phyloP scores from a whole-genome alignment of 352 stramenopile species.

The Pythium chondricola region DNA sequence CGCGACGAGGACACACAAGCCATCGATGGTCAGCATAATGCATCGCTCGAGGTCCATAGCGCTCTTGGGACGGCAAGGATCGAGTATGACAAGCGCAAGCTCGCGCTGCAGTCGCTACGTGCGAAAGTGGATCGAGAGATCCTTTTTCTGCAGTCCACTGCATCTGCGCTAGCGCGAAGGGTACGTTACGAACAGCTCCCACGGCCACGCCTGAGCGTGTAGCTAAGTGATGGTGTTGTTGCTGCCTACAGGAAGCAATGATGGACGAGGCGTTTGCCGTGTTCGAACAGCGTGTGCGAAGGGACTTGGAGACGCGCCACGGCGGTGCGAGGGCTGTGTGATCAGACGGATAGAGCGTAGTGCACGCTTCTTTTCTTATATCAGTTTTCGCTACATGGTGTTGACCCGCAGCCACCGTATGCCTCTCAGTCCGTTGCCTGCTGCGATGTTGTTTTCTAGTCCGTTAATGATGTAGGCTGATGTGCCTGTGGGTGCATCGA shows the following conservation, averaged over 20 bases:
- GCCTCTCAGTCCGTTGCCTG: constrained; percentile 66
- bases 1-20: constrained; percentile 7
- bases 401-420: constrained; percentile 80
- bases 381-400: constrained; percentile 35
- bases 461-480: constrained; percentile 81
- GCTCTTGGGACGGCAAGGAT: constrained; percentile 29
- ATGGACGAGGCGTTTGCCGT: constrained; percentile 57
- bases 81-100: constrained; percentile 49
- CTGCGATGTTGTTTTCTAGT: constrained; percentile 77
- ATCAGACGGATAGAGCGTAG: too few species aligned
- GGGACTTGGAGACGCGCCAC: constrained; percentile 22
- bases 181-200: too few species aligned
- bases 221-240: constrained; percentile 11
- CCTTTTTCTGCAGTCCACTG: constrained; percentile 40
- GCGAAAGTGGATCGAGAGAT: constrained; percentile 48
- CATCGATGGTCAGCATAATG: neutral
- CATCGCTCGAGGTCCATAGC: constrained; percentile 24
- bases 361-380: too few species aligned
- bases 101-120: constrained; percentile 49
- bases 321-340: too few species aligned
- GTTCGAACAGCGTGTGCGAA: constrained; percentile 36
- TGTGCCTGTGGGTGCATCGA: constrained; percentile 27
- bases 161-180: constrained; percentile 36
- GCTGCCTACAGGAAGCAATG: constrained; percentile 29
- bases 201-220: too few species aligned